A percentile compares a stretch with the other conserved stretches of the same genome.
Conservation (phyloP, 352 stramenopile species). For the Phytophthora multivora region DNA sequence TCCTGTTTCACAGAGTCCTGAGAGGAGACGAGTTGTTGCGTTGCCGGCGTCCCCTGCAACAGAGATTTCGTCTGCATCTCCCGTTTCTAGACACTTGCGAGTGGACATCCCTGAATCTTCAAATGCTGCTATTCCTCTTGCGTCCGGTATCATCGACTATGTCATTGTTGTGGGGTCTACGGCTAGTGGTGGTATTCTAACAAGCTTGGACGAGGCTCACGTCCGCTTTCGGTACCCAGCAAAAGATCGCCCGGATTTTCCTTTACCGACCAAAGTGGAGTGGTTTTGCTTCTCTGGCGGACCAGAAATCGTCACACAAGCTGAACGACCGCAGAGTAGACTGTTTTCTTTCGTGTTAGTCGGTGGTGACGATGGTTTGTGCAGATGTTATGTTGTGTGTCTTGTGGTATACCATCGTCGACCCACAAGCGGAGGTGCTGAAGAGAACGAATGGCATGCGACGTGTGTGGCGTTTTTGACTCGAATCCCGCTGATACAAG, state of each 20-base stretch:
- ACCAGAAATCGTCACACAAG: constrained; percentile 59
- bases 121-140: constrained; percentile 40
- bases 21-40: constrained; percentile 28
- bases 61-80: constrained; percentile 45
- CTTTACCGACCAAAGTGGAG: constrained; percentile 86
- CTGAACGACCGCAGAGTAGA: constrained; percentile 49
- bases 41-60: constrained; percentile 17
- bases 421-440: constrained; percentile 1
- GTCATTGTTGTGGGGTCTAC: constrained; percentile 65
- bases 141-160: constrained; percentile 78
- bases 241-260: constrained; percentile 58
- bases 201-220: constrained; percentile 48
- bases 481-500: constrained; percentile 63
- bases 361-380: constrained; percentile 74
- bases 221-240: constrained; percentile 71
- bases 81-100: constrained; percentile 33
- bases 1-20: constrained; percentile 14
- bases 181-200: neutral
- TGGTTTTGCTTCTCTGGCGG: constrained; percentile 89
- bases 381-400: constrained; percentile 71
- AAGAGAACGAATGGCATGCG: constrained; percentile 55
- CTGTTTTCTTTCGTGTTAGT: constrained; percentile 85
- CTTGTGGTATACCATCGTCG: constrained; percentile 70
- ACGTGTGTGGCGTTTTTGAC: constrained; percentile 81
- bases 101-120: constrained; percentile 6